Evolutionary conservation across 345 rosid genomes (phyloP), one percentile per base, ranked within the genome.

Genomic region (Eucalyptus erythrocorys): DNA sequence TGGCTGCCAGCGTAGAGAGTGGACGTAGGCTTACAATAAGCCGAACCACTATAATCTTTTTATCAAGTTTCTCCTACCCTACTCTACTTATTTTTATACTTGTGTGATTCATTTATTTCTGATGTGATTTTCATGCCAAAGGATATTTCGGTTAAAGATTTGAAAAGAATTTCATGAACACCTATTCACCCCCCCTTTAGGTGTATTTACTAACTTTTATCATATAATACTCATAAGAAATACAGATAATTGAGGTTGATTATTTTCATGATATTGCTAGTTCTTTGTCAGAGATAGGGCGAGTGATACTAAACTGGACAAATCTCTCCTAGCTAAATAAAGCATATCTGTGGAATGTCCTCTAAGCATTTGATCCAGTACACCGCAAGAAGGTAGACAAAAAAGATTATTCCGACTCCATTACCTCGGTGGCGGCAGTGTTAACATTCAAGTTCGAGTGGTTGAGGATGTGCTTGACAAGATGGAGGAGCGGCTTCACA

Each of bases 391-490:
- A 89, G 68, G 86, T 19, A 86, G 55, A 34, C 19, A 30, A 26
- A 66, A 88, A 84, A 12, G 48, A 47, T 43, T 49, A 27, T 84
- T 84, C 48, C 48, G 8, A 84, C 37, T 45, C n/a, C 68, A 12
- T 61, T 61, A 53, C 84, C 92, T 87, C 64, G 95, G 61, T 21
- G 61, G 30, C 30, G 19, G 24, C 30, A 10, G 61, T 10, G 30
- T 26, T 30, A 55, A 22, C 6, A 55, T 24, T 55, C 61, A 55
- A 55, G 30, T 91, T 87, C 66, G 96, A 90, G 47, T 91, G 94
- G 64, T 89, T 91, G 76, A 96, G 95, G 71, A 96, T 95, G 90
- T 94, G 95, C 89, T 95, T 94, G 87, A 94, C 94, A 34, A 96
- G 87, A 27, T 57, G 81, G 87, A 96, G 94, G 87, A 96, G 94